Evolutionary conservation across 192 early-diverging fungal genomes (phyloP).

Genomic region (Entrophospora sp.): DNA sequence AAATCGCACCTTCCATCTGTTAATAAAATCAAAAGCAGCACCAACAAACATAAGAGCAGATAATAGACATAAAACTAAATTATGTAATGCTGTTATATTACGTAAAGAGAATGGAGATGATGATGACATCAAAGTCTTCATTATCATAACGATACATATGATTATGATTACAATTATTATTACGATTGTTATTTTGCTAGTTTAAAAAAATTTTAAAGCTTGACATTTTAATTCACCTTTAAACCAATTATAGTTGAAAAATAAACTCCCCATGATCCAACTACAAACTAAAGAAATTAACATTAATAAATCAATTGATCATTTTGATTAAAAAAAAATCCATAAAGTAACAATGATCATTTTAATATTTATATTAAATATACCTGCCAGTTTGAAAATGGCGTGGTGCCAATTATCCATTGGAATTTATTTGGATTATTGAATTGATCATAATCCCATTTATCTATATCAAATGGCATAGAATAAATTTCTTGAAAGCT

Average conservation of each 20-base stretch:
- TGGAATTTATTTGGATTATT: constrained; percentile 5
- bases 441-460: constrained; percentile 17
- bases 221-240: no score
- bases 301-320: not conserved
- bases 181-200: not conserved
- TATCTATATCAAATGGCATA: not conserved
- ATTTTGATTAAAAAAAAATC: not conserved
- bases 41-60: constrained; percentile 34
- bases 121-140: not conserved
- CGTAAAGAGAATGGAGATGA: constrained; percentile 8
- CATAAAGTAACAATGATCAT: not conserved
- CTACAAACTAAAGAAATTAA: constrained; percentile 23
- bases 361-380: not conserved
- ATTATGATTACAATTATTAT: not conserved
- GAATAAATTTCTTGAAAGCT: no score
- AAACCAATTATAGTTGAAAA: constrained; percentile 24
- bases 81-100: constrained; percentile 14
- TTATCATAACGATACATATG: constrained; percentile 19
- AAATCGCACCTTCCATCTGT: constrained; percentile 8
- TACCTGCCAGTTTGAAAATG: constrained; percentile 18
- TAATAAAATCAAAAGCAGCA: not conserved
- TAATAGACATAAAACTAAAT: constrained; percentile 24
- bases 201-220: no score
- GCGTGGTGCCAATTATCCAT: constrained; percentile 18
- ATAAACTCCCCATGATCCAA: constrained; percentile 31